Percentiles rank a stretch among this genome's conserved stretches.
Conservation (phyloP, 164 flowering plant genomes). For the Umbilicus rupestris region DNA sequence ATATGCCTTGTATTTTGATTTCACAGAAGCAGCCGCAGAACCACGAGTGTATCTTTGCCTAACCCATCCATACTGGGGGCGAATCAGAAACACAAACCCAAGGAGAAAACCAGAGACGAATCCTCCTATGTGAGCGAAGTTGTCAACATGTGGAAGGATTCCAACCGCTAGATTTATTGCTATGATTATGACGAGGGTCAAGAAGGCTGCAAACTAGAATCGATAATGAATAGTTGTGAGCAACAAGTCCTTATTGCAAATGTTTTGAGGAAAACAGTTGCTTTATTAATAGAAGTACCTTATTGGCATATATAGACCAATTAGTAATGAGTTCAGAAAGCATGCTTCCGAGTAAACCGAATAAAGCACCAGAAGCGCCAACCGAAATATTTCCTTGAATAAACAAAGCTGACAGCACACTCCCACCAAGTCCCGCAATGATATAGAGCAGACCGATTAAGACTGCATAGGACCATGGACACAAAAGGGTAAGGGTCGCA, state of each 20-base stretch:
- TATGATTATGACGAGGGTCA: conserved; percentile 60
- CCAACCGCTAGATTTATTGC: conserved; percentile 76
- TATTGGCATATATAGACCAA: conserved; percentile 53
- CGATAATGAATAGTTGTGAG: background rate
- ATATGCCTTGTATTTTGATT: conserved; percentile 57
- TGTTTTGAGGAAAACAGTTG: background rate
- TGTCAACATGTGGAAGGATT: conserved; percentile 85
- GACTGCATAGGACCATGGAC: conserved; percentile 23
- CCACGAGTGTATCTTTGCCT: conserved; percentile 39
- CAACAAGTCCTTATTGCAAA: background rate
- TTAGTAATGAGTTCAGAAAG: conserved; percentile 66
- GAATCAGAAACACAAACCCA: conserved; percentile 85
- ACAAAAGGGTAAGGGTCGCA: background rate
- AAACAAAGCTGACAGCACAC: conserved; percentile 48
- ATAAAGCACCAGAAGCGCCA: conserved; percentile 75
- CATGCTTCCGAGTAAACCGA: conserved; percentile 66
- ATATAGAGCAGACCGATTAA: conserved; percentile 53
- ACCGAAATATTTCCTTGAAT: conserved; percentile 47
- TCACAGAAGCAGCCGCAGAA: conserved; percentile 18
- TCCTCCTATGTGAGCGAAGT: conserved; percentile 96
- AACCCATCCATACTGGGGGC: conserved; percentile 90
- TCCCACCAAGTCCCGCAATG: conserved; percentile 62
- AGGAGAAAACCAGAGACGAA: conserved; percentile 80
- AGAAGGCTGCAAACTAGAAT: conserved; percentile 53
- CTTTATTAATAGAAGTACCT: conserved; percentile 21